These are phyloP conservation scores for Yamadazyma ubonensis DNA, from an alignment of 805 yeast genomes.

Conservation along the genomic window DNA sequence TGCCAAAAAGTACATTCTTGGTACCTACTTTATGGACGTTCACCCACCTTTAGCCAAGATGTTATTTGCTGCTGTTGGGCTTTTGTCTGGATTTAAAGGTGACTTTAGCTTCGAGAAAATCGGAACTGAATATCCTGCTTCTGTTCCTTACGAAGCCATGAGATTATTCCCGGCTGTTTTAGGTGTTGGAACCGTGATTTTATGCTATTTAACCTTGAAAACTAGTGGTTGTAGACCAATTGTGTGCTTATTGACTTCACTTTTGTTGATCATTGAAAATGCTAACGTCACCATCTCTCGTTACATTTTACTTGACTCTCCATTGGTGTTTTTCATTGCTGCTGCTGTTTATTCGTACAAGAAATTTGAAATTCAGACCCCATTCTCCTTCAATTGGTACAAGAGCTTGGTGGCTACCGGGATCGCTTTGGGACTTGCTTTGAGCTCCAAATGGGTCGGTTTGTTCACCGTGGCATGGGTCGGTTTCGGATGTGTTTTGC, in stretches of 20 bases:
- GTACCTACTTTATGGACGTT: slow-evolving; percentile 67
- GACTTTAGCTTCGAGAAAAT: slow-evolving; percentile 64
- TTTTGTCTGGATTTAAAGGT: slow-evolving; percentile 69
- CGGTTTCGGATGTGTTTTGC: slow-evolving; percentile 58
- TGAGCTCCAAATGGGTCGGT: slow-evolving; percentile 83
- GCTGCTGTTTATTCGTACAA: slow-evolving; percentile 64
- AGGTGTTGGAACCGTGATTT: slow-evolving; percentile 66
- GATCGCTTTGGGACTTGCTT: slow-evolving; percentile 68
- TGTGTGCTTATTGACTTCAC: slow-evolving; percentile 57
- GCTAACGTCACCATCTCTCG: slow-evolving; percentile 70
- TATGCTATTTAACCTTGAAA: slow-evolving; percentile 67
- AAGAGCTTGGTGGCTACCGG: slow-evolving; percentile 64
- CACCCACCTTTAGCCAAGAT: slow-evolving; percentile 81
- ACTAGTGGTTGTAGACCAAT: slow-evolving; percentile 67
- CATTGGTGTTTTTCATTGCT: slow-evolving; percentile 74
- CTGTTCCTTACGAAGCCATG: slow-evolving; percentile 66
- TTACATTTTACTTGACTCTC: slow-evolving; percentile 73
- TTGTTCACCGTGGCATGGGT: slow-evolving; percentile 78
- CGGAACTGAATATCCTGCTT: slow-evolving; percentile 59
- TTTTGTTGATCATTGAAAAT: slow-evolving; percentile 62
- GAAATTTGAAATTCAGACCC: slow-evolving; percentile 61
- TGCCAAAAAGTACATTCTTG: slow-evolving; percentile 74
- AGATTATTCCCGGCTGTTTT: slow-evolving; percentile 65
- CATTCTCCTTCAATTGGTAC: slow-evolving; percentile 59
- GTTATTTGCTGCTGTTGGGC: slow-evolving; percentile 69